Evolutionary conservation across 1,284 basidiomycete genomes (phyloP), one percentile per base, ranked within the genome.

Genomic region (Anthracocystis walkeri): DNA sequence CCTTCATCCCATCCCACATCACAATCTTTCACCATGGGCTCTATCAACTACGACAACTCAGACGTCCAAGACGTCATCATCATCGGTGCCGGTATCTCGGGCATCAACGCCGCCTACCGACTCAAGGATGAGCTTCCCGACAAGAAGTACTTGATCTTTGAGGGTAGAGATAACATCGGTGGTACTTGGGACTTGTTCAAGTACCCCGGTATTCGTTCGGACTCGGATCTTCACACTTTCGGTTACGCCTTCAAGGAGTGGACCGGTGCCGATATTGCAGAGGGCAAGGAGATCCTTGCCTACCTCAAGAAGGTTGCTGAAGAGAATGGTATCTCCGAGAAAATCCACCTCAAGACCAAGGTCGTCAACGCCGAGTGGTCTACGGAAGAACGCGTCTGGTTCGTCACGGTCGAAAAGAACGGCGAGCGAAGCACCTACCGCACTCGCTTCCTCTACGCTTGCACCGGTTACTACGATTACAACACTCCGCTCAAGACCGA

Each of bases 381-480:
- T 20, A 54, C 72, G 44, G 66, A 76, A 50, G 72, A 82, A 42
- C 62, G 73, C 33, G 56, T 56, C 49, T 84, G 82, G 82, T 70
- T 63, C 12, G 46, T 84, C 51, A 74, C 54, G 20, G 60, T 68
- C 27, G 49, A 76, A 21, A 33, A 58, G 42, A 46, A 59, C 20
- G 78, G 70, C 41, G 38, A 74, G 51, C 49, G 70, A 38, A 67
- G 76, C 59, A 31, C 49, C 20, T 59, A 70, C 65, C 69, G 73
- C 21, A 49, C 72, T 21, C 71, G 74, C 53, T 82, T 75, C 65
- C 40, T 82, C 49, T 77, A 77, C 72, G 61, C 61, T 20, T 69
- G 66, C 67, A 76, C 70, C 27, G 82, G 82, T n/a, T 84, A 84
- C 75, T 84, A 84, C 74, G 70, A 80, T 44, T 84, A 82, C 65